Evolutionary conservation across 352 stramenopile genomes (phyloP), one percentile per base, ranked within the genome.

Genomic region (Pythium pyrilobum): DNA sequence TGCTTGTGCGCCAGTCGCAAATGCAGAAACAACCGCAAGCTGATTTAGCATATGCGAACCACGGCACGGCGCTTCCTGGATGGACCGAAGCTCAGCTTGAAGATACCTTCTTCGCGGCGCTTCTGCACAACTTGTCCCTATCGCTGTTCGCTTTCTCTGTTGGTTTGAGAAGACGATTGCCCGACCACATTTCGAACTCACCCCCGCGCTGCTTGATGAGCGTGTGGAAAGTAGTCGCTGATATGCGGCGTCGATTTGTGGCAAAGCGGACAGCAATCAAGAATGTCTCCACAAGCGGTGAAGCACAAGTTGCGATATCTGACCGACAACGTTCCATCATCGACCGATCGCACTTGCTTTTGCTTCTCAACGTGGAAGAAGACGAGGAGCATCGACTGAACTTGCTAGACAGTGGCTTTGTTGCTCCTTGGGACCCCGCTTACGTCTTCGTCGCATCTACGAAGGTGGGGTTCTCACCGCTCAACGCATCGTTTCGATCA

Each of bases 111-210:
- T 92, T 91, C 40, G 74, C 77, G 3, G 71, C 56, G 4, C 40
- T 92, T 8, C 24, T 92, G 24, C 64, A 92, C 32, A 81, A 89
- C n/a, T 68, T 71, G 16, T 56, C 64, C 11, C 48, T 55, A 69
- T 5, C 49, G 41, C 0, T 33, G 36, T 59, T 62, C 66, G 49
- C 71, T 45, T 11, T 76, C 61, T 38, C 71, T 76, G 29, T 79
- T 67, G 48, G 21, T n/a, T 13, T 59, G 25, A 28, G 40, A 36
- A 21, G 40, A 24, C 37, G 0, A 40, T 16, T 16, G n/a, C n/a
- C n/a, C n/a, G n/a, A n/a, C n/a, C n/a, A n/a, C n/a, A n/a, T n/a
- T n/a, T n/a, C n/a, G n/a, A n/a, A n/a, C n/a, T n/a, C n/a, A n/a
- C 61, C 54, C 40, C 61, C 54, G 4, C 37, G 16, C 2, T 54